Percentiles rank a stretch among this genome's conserved stretches.
These are phyloP conservation scores for Tilletia indica DNA, from an alignment of 1,284 basidiomycete genomes.

Conservation along the genomic window DNA sequence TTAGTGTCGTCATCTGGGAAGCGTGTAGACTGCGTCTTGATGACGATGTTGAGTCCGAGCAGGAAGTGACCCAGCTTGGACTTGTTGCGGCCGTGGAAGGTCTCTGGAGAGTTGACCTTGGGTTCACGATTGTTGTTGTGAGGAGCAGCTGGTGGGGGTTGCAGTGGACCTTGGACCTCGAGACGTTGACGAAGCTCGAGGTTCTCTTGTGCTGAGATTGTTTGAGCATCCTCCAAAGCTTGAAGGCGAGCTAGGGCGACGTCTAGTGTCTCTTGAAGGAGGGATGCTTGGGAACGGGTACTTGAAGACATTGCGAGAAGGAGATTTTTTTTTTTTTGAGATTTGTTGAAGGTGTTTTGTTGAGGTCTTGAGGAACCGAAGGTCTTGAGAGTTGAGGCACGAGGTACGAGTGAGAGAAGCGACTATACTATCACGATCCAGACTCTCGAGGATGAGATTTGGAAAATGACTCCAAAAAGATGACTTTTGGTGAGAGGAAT, in stretches of 20 bases:
- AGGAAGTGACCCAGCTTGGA: slow-evolving; percentile 9
- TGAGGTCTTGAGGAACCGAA: no score
- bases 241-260: neutral
- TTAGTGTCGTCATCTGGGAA: no score
- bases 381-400: neutral
- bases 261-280: neutral
- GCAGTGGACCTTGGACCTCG: neutral
- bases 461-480: no score
- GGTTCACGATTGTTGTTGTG: neutral
- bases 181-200: neutral
- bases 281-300: no score
- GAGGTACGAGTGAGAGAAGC: slow-evolving; percentile 12
- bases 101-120: neutral
- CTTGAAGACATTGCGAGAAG: neutral
- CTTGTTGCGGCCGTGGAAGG: slow-evolving; percentile 11
- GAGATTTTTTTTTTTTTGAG: no score
- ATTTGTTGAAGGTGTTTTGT: no score
- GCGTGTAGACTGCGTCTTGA: neutral
- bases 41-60: neutral
- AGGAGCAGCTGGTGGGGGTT: neutral
- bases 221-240: neutral
- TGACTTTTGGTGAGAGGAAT: no score
- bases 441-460: no score
- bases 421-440: no score
- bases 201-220: neutral